Evolutionary conservation across 2,329 filamentous ascomycete genomes (phyloP).

Genomic region (Albifimbria verrucaria): DNA sequence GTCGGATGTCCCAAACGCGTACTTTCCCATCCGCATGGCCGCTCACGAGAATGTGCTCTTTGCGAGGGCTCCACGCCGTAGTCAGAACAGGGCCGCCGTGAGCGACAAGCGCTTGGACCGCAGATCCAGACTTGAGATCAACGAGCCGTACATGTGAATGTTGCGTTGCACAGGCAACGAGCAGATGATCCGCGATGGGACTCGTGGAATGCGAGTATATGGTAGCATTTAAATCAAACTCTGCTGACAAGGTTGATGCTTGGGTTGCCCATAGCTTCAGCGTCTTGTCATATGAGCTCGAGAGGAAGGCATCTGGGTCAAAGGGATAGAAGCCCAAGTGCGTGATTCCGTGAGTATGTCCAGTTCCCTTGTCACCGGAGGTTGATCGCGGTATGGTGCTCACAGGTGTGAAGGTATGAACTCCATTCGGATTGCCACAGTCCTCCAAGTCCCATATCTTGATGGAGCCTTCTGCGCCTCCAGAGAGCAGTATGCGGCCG

Average conservation of each 20-base stretch:
- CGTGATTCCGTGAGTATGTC: slow-evolving; percentile 70
- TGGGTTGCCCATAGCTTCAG: slow-evolving; percentile 73
- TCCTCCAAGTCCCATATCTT: slow-evolving; percentile 84
- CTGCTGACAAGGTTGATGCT: slow-evolving; percentile 56
- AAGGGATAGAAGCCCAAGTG: slow-evolving; percentile 77
- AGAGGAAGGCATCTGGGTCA: slow-evolving; percentile 71
- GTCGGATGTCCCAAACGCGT: slow-evolving; percentile 82
- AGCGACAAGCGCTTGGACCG: slow-evolving; percentile 66
- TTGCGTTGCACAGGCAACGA: slow-evolving; percentile 86
- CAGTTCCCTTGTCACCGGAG: slow-evolving; percentile 19
- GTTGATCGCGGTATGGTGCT: slow-evolving; percentile 45
- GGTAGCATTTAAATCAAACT: slow-evolving; percentile 65
- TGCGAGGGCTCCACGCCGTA: slow-evolving; percentile 76
- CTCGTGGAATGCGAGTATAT: slow-evolving; percentile 79
- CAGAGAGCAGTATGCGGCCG: slow-evolving; percentile 73
- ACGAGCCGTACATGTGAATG: slow-evolving; percentile 80
- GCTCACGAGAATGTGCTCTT: slow-evolving; percentile 77
- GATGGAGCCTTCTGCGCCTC: slow-evolving; percentile 80
- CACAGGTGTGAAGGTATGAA: slow-evolving; percentile 52
- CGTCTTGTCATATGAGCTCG: slow-evolving; percentile 73
- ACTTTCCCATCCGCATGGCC: slow-evolving; percentile 82
- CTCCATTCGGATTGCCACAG: slow-evolving; percentile 38
- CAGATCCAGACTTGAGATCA: slow-evolving; percentile 77
- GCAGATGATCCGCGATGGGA: slow-evolving; percentile 65
- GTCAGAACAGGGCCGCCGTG: slow-evolving; percentile 66